Base-by-base conservation (phyloP, 2,329 filamentous ascomycete genomes). In the Scytalidium lignicola region DNA sequence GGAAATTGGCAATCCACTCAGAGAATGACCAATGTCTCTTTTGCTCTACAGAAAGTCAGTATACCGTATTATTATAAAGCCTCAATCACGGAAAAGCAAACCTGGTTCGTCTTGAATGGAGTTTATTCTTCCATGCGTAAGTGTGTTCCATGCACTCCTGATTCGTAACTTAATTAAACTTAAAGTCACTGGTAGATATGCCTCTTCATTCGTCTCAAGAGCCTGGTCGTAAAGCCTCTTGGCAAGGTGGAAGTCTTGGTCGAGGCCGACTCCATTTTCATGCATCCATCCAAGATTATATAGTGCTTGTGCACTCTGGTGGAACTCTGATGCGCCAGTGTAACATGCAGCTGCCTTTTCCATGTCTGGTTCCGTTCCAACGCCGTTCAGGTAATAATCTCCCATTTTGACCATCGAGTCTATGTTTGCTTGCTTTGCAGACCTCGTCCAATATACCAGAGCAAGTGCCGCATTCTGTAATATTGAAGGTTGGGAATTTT, bases 271-370 rank as follows among this genome's bases (percentile, higher is more conserved):
- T 7, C 93, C 93, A 62, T 97, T 96, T 69, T 99, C 93, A 63
- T 99, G 90, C 92, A 99, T 97, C 93, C 93, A 99, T 4, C 93
- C 95, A 13, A 99, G 75, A 61, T 99, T 97, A 80, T 90, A 99
- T 50, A 96, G 82, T 13, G 95, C 93, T 69, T 99, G 95, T 2
- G 92, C 93, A 59, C 90, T 95, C 63, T 90, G 86, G 58, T 92
- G 84, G 51, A 88, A 90, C 63, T 99, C 93, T 0, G 91, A 91
- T 1, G 93, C 93, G 3, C 89, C 88, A 47, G 88, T 86, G 62
- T 99, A 99, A 71, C 93, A 99, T 41, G 87, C 84, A 0, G 91
- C 90, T 5, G 95, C 95, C 67, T 96, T 96, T 59, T 91, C 85
- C 17, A 87, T 72, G 56, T 95, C 87, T 0, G 73, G 61, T 7